phyloP scores from a whole-genome alignment of 1,284 basidiomycete genomes.

The Leccinum angustisporum region DNA sequence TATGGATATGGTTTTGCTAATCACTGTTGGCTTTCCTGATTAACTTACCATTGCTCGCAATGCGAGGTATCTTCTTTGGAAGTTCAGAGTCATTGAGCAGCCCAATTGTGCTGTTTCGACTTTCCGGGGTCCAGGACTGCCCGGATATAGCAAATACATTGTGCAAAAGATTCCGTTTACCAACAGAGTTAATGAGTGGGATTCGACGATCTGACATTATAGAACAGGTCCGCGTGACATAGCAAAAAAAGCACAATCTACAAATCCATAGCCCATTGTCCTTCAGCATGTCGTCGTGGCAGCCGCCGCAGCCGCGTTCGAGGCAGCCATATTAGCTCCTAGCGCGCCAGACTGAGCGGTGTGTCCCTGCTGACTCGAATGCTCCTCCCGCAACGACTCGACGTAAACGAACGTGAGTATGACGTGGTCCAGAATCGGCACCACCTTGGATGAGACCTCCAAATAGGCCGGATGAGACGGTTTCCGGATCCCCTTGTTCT shows the following conservation, averaged over 20 bases:
- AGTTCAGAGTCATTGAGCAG: too few species aligned
- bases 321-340: too few species aligned
- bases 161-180: too few species aligned
- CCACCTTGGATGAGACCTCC: conserved; percentile 17
- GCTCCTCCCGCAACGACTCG: conserved; percentile 19
- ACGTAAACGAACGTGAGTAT: conserved; percentile 26
- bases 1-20: too few species aligned
- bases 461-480: conserved; percentile 22
- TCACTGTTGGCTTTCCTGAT: too few species aligned
- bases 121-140: too few species aligned
- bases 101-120: too few species aligned
- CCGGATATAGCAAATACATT: too few species aligned
- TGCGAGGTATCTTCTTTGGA: too few species aligned
- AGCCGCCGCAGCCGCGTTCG: too few species aligned
- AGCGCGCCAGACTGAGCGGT: too few species aligned
- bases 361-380: background rate
- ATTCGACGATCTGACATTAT: background rate
- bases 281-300: background rate
- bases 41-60: too few species aligned
- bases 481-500: conserved; percentile 20
- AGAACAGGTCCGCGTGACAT: background rate
- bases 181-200: background rate
- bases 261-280: background rate
- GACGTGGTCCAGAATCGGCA: conserved; percentile 25
- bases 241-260: background rate